phyloP scores from a whole-genome alignment of 345 rosid species.

The Dimocarpus longan region DNA sequence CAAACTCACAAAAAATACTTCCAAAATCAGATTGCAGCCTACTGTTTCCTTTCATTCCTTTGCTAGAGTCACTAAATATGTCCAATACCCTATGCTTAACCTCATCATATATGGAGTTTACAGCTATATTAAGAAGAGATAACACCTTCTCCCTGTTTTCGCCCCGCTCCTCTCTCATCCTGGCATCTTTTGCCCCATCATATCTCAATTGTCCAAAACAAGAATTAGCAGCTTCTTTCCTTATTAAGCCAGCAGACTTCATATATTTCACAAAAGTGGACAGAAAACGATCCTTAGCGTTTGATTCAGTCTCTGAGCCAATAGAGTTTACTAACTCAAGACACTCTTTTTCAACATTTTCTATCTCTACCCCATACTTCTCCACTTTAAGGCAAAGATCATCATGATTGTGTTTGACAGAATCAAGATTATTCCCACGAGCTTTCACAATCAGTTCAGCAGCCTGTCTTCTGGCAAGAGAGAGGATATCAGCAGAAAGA shows the following conservation, averaged over 20 bases:
- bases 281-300: constrained; percentile 75
- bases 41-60: constrained; percentile 39
- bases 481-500: constrained; percentile 64
- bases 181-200: constrained; percentile 39
- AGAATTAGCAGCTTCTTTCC: constrained; percentile 48
- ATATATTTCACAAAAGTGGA: constrained; percentile 66
- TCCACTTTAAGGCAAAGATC: constrained; percentile 64
- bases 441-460: constrained; percentile 60
- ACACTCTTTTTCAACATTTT: constrained; percentile 62
- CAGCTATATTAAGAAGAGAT: constrained; percentile 54
- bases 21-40: constrained; percentile 43
- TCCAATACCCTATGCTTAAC: constrained; percentile 52
- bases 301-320: constrained; percentile 64
- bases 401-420: constrained; percentile 51
- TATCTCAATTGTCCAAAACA: constrained; percentile 36
- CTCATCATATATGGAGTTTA: constrained; percentile 58
- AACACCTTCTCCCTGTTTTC: constrained; percentile 65
- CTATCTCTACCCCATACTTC: constrained; percentile 58
- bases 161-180: constrained; percentile 38
- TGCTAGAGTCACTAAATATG: constrained; percentile 40
- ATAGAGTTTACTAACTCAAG: constrained; percentile 61
- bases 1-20: constrained; percentile 52
- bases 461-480: constrained; percentile 75
- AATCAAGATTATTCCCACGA: constrained; percentile 52
- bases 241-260: constrained; percentile 59